phyloP scores from a whole-genome alignment of 208 protist genomes.

The Angomonas desouzai region DNA sequence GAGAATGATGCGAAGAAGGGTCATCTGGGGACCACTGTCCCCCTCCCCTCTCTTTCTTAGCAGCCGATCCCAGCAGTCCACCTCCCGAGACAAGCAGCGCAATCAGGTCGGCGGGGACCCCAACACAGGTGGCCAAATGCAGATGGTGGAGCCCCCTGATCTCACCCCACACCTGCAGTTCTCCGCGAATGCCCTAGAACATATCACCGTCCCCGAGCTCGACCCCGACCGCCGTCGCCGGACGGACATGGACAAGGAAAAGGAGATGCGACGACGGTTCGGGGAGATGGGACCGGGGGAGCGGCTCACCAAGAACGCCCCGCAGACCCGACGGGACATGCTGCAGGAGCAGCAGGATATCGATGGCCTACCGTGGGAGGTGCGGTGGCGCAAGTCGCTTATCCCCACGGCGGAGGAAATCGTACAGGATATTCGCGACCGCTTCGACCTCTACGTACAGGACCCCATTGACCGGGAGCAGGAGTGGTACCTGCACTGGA shows the following conservation, averaged over 20 bases:
- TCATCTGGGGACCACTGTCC: not conserved
- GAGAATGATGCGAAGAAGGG: constrained; percentile 23
- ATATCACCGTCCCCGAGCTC: constrained; percentile 66
- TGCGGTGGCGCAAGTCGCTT: constrained; percentile 75
- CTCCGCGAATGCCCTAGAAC: constrained; percentile 67
- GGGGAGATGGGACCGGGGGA: constrained; percentile 79
- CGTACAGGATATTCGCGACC: constrained; percentile 84
- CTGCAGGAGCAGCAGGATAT: constrained; percentile 85
- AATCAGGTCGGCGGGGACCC: constrained; percentile 44
- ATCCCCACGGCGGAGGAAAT: constrained; percentile 88
- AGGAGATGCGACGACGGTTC: constrained; percentile 68
- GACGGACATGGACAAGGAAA: constrained; percentile 77
- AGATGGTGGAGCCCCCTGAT: constrained; percentile 74
- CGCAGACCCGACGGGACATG: constrained; percentile 75
- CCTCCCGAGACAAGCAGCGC: constrained; percentile 63
- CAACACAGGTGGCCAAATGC: constrained; percentile 69
- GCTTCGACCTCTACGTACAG: constrained; percentile 85
- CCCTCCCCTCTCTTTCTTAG: constrained; percentile 15
- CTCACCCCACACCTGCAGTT: constrained; percentile 75
- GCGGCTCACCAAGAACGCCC: constrained; percentile 63
- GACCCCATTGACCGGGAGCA: constrained; percentile 88
- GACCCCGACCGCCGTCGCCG: constrained; percentile 37
- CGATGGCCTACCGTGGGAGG: constrained; percentile 87
- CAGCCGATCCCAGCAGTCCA: constrained; percentile 13
- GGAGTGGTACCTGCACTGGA: constrained; percentile 91